Percentiles rank a stretch among this genome's conserved stretches.
Conservation (phyloP, 1,284 basidiomycete species). For the Leccinum pachyderme region DNA sequence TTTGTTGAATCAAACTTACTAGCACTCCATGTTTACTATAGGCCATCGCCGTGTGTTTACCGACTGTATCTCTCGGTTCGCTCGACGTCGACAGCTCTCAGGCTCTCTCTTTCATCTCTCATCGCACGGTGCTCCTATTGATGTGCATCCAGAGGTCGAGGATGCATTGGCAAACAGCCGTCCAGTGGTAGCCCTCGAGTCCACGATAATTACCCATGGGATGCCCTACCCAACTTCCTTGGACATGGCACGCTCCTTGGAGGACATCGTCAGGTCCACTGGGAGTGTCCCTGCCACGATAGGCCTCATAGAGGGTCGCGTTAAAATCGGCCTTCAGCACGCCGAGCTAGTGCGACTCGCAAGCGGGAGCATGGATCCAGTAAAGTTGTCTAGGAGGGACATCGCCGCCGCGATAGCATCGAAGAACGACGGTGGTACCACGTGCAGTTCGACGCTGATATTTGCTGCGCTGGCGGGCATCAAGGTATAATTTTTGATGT, state of each 20-base stretch:
- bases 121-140: constrained; percentile 43
- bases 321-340: constrained; percentile 81
- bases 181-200: constrained; percentile 78
- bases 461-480: constrained; percentile 83
- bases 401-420: constrained; percentile 75
- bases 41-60: constrained; percentile 1
- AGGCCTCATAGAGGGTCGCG: constrained; percentile 78
- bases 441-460: constrained; percentile 86
- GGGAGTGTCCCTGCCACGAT: constrained; percentile 90
- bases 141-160: constrained; percentile 77
- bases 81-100: constrained; percentile 5
- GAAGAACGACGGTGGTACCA: constrained; percentile 82
- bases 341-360: constrained; percentile 74
- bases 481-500: constrained; percentile 44
- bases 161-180: constrained; percentile 62
- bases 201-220: constrained; percentile 91
- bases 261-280: constrained; percentile 73
- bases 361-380: constrained; percentile 48
- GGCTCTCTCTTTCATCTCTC: constrained; percentile 1
- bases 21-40: constrained; percentile 20
- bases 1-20: not conserved
- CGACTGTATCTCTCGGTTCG: constrained; percentile 4
- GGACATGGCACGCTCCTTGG: constrained; percentile 71
- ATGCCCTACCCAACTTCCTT: constrained; percentile 81
- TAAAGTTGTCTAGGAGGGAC: constrained; percentile 89